Conservation (phyloP, 495 filamentous ascomycete species). For the Pseudomonodictys pantanalensis region DNA sequence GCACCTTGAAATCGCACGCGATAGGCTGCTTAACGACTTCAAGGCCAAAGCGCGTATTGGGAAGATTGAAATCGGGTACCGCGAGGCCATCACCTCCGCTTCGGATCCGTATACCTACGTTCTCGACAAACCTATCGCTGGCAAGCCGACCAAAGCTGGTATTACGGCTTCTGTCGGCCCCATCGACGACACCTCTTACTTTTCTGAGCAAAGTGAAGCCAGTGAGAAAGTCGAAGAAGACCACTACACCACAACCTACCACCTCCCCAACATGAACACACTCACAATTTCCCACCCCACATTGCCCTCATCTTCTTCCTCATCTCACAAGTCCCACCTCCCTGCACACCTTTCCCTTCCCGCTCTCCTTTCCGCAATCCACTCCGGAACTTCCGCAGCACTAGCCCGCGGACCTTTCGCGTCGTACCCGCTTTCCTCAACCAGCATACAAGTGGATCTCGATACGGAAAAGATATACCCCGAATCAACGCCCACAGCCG, state of each 20-base stretch:
- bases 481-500: slow-evolving; percentile 67
- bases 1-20: slow-evolving; percentile 92
- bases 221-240: slow-evolving; percentile 35
- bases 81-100: slow-evolving; percentile 64
- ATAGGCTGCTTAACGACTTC: slow-evolving; percentile 82
- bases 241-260: slow-evolving; percentile 19
- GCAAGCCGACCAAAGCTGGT: slow-evolving; percentile 71
- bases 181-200: slow-evolving; percentile 40
- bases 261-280: slow-evolving; percentile 43
- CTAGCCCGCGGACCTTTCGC: slow-evolving; percentile 80
- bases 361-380: slow-evolving; percentile 60
- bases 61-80: slow-evolving; percentile 92
- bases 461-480: slow-evolving; percentile 63
- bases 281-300: slow-evolving; percentile 43
- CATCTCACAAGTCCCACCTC: slow-evolving; percentile 39
- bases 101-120: slow-evolving; percentile 55
- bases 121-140: slow-evolving; percentile 77
- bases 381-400: slow-evolving; percentile 78
- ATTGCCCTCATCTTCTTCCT: slow-evolving; percentile 29
- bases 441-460: slow-evolving; percentile 65
- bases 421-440: slow-evolving; percentile 69
- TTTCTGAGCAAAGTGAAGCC: slow-evolving; percentile 35
- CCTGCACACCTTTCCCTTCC: slow-evolving; percentile 58
- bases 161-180: slow-evolving; percentile 69
- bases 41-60: slow-evolving; percentile 88